Base-by-base conservation (phyloP, 2,329 filamentous ascomycete genomes). In the Mollisia scopiformis region DNA sequence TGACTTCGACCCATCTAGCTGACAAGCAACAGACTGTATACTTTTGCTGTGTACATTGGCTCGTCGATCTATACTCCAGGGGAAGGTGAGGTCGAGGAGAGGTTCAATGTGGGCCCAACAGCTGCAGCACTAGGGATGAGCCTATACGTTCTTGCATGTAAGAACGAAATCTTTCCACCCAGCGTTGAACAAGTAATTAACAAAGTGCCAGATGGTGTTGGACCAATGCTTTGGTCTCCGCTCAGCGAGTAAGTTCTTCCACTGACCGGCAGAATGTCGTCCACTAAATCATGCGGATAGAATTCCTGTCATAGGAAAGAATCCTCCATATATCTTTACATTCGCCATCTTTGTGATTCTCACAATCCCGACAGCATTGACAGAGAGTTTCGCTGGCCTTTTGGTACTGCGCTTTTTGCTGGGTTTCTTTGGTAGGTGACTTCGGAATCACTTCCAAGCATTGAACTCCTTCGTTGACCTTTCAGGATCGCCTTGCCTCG, bases 261-360 rank as follows among this genome's bases (percentile, higher is more conserved):
- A 27, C 10, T 23, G 33, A 39, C 16, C 2, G 11, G 25, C 6
- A 27, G 43, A 3, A 3, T 53, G 16, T 43, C 35, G 33, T 21
- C 21, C n/a, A 14, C 8, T n/a, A 43, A 28, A 3, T 7, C 2
- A 16, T 28, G 16, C 25, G 3, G 23, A 79, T 51, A 88, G 90
- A 75, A 83, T 91, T 23, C 86, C 88, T 0, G 70, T 79, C 49
- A 80, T 90, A 49, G 88, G 89, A 2, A 80, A 88, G 10, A 91
- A 87, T 68, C 82, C 84, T 0, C 82, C 87, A 4, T 91, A 91
- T 73, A 82, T 89, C 46, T 72, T 84, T 66, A 87, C 87, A 13
- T 88, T 90, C 75, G 82, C 82, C 56, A 77, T 90, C 33, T 91
- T 90, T 69, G 84, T 89, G 58, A 80, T 90, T 61, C 73, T 91